Percentiles rank a stretch among this genome's conserved stretches.
Evolutionary conservation across 495 filamentous ascomycete species (phyloP).

Genomic region (Daldinia childiae): DNA sequence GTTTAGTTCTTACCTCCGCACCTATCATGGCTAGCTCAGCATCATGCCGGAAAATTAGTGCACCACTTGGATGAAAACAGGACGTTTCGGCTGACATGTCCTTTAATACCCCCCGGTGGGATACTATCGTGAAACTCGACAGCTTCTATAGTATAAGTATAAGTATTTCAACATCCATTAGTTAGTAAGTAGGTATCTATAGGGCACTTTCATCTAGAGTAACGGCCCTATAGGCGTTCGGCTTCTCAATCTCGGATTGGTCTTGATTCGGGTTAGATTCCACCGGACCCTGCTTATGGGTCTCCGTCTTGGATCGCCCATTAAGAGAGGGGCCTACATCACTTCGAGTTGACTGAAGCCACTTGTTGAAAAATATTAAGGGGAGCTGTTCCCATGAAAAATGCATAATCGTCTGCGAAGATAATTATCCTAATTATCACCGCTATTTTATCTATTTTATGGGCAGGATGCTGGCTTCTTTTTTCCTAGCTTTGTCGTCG

Average conservation of each 20-base stretch:
- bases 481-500: conserved; percentile 33
- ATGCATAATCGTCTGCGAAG: neutral
- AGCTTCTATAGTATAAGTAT: too few species aligned
- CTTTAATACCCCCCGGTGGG: conserved; percentile 20
- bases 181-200: conserved; percentile 3
- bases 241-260: neutral
- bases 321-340: neutral
- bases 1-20: conserved; percentile 20
- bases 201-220: conserved; percentile 5
- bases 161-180: conserved; percentile 6
- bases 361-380: neutral
- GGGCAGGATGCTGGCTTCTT: conserved; percentile 29
- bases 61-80: conserved; percentile 8
- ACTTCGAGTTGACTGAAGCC: neutral
- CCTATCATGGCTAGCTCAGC: conserved; percentile 18
- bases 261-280: neutral
- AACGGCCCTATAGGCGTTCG: conserved; percentile 4
- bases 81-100: conserved; percentile 14
- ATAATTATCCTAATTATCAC: neutral
- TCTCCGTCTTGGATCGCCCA: neutral
- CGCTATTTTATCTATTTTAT: neutral
- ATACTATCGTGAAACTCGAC: conserved; percentile 4
- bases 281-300: neutral
- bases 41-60: conserved; percentile 14
- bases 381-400: neutral